A percentile compares a stretch with the other conserved stretches of the same genome.
These are phyloP conservation scores for Ramularia collo-cygni DNA, from an alignment of 2,329 filamentous ascomycete genomes.

Conservation along the genomic window DNA sequence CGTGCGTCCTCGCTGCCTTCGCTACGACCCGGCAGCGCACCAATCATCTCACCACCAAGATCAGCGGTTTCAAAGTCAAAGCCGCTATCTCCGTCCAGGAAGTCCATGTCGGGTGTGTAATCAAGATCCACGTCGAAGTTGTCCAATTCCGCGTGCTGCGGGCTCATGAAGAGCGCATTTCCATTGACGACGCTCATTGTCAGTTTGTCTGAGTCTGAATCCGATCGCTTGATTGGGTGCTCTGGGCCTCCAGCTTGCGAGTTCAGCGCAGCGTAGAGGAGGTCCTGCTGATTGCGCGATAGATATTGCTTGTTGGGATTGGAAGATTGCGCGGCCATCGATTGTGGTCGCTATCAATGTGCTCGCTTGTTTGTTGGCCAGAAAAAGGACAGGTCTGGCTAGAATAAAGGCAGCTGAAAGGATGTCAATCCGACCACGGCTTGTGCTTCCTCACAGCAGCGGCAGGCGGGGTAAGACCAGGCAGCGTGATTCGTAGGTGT, in stretches of 20 bases:
- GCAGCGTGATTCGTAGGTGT: not conserved
- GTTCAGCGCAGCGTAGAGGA: constrained; percentile 42
- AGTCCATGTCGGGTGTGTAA: constrained; percentile 72
- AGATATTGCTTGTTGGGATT: constrained; percentile 35
- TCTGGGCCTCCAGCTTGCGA: constrained; percentile 31
- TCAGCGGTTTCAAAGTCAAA: constrained; percentile 66
- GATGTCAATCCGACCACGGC: not conserved
- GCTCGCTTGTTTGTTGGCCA: too few relatives aligned
- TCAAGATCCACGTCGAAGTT: constrained; percentile 21
- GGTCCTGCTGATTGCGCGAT: constrained; percentile 37
- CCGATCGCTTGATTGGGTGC: constrained; percentile 15
- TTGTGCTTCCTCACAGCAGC: constrained; percentile 4
- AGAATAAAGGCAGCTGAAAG: constrained; percentile 1
- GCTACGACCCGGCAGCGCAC: constrained; percentile 58
- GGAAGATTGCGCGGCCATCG: constrained; percentile 13
- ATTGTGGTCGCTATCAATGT: constrained; percentile 2
- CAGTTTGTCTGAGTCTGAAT: constrained; percentile 8
- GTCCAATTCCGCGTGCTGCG: constrained; percentile 22
- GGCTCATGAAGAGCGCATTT: constrained; percentile 24
- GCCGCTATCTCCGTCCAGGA: constrained; percentile 65
- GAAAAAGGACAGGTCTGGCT: not conserved
- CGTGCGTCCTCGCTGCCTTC: constrained; percentile 19
- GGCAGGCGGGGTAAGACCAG: too few relatives aligned
- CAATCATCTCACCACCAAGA: constrained; percentile 60
- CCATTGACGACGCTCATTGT: constrained; percentile 20